These are phyloP conservation scores for Phytopythium vexans DNA, from an alignment of 352 stramenopile species.

Conservation along the genomic window DNA sequence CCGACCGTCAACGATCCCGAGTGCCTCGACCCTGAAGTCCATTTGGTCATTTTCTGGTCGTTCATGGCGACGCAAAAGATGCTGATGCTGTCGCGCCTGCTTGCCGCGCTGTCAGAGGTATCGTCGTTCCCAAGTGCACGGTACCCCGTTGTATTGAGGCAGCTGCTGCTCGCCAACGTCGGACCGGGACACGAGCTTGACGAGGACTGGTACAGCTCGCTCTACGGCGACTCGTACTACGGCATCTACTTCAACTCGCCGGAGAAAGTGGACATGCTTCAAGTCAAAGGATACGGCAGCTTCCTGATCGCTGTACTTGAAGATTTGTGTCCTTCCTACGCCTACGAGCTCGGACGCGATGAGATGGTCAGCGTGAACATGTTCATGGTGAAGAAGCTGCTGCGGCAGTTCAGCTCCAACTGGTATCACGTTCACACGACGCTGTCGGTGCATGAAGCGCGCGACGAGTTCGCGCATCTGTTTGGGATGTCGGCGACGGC, in stretches of 20 bases:
- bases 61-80: slow-evolving; percentile 9
- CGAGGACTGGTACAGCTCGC: slow-evolving; percentile 20
- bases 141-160: slow-evolving; percentile 14
- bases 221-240: slow-evolving; percentile 21
- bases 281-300: slow-evolving; percentile 5
- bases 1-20: no score
- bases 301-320: slow-evolving; percentile 19
- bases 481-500: slow-evolving; percentile 11
- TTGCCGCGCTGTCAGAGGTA: slow-evolving; percentile 19
- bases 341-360: slow-evolving; percentile 16
- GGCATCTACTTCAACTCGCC: slow-evolving; percentile 13
- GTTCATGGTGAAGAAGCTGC: slow-evolving; percentile 20
- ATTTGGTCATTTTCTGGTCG: slow-evolving; percentile 24
- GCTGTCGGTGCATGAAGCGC: slow-evolving; percentile 14
- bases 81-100: slow-evolving; percentile 6
- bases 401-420: slow-evolving; percentile 11
- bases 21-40: slow-evolving; percentile 7
- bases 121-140: slow-evolving; percentile 13
- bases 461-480: slow-evolving; percentile 13
- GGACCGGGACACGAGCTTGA: slow-evolving; percentile 10
- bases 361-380: slow-evolving; percentile 23
- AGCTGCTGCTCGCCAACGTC: slow-evolving; percentile 10
- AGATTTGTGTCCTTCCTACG: slow-evolving; percentile 25
- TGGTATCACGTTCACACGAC: slow-evolving; percentile 26
- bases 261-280: slow-evolving; percentile 7